Percentiles rank a stretch among this genome's conserved stretches.
phyloP scores from a whole-genome alignment of 1,139 yeast genomes.

The Zygotorulaspora mrakii region DNA sequence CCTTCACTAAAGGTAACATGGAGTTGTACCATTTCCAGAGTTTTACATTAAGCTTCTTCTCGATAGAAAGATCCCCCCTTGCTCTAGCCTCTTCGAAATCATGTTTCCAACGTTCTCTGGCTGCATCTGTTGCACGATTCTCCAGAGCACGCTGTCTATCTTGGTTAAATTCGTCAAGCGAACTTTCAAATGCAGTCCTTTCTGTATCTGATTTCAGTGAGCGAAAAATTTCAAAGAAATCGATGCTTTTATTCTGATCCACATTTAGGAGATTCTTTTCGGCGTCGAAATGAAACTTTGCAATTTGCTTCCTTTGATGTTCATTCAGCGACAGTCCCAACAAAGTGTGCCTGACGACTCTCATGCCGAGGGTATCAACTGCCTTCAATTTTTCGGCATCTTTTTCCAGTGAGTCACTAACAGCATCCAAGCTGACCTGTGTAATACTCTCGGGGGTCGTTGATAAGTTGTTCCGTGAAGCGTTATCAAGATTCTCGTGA shows the following conservation, averaged over 20 bases:
- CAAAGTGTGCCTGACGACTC: slow-evolving; percentile 74
- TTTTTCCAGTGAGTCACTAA: slow-evolving; percentile 44
- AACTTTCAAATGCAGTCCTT: slow-evolving; percentile 53
- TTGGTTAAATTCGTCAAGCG: slow-evolving; percentile 64
- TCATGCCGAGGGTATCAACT: slow-evolving; percentile 77
- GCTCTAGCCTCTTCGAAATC: slow-evolving; percentile 68
- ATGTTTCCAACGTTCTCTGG: slow-evolving; percentile 82
- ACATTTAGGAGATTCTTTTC: slow-evolving; percentile 29
- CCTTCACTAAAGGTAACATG: slow-evolving; percentile 63
- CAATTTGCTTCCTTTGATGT: slow-evolving; percentile 37
- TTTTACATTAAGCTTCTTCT: slow-evolving; percentile 63
- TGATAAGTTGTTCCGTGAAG: slow-evolving; percentile 10
- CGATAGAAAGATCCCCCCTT: slow-evolving; percentile 56
- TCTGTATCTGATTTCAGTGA: slow-evolving; percentile 50
- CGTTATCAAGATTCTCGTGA: neutral
- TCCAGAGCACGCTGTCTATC: slow-evolving; percentile 76
- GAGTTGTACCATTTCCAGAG: slow-evolving; percentile 73
- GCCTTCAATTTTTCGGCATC: slow-evolving; percentile 56
- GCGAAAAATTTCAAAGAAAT: slow-evolving; percentile 64
- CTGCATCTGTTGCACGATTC: slow-evolving; percentile 76
- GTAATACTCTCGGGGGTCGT: slow-evolving; percentile 11
- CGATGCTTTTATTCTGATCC: slow-evolving; percentile 42
- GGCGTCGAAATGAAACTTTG: slow-evolving; percentile 41
- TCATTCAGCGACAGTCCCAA: slow-evolving; percentile 50
- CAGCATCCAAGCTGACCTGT: slow-evolving; percentile 19